Conservation (phyloP, 345 rosid species). For the Rhizophora mangle region DNA sequence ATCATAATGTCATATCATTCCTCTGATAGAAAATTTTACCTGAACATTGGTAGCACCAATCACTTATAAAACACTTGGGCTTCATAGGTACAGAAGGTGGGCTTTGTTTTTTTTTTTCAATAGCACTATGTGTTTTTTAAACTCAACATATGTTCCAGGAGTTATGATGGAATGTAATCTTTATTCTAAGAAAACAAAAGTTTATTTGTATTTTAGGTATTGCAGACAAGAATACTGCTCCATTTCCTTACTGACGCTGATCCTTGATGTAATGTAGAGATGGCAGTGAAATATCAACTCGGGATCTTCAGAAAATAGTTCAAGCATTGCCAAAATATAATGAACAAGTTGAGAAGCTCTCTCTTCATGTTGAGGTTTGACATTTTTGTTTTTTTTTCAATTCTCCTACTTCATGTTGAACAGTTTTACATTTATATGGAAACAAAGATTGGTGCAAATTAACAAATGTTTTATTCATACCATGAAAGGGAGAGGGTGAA, state of each 20-base stretch:
- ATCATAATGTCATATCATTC: background rate
- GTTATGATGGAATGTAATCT: background rate
- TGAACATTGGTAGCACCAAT: background rate
- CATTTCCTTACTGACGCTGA: constrained; percentile 15
- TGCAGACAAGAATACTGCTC: background rate
- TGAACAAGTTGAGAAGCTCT: constrained; percentile 77
- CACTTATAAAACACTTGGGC: background rate
- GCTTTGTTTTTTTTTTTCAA: background rate
- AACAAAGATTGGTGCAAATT: background rate
- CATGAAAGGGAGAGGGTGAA: no score
- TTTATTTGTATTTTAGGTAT: no score
- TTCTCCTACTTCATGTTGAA: constrained; percentile 8
- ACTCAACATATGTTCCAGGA: background rate
- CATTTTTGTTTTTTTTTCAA: constrained; percentile 11
- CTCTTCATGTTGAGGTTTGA: constrained; percentile 91
- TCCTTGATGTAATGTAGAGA: constrained; percentile 43
- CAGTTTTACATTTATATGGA: background rate
- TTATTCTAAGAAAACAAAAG: no score
- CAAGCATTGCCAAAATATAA: constrained; percentile 88
- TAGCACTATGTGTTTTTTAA: background rate
- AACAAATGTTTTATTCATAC: background rate
- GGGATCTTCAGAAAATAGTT: constrained; percentile 92
- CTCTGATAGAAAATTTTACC: background rate
- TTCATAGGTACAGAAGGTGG: background rate
- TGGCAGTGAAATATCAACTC: constrained; percentile 78